phyloP scores from a whole-genome alignment of 345 rosid species.

The Salix suchowensis region DNA sequence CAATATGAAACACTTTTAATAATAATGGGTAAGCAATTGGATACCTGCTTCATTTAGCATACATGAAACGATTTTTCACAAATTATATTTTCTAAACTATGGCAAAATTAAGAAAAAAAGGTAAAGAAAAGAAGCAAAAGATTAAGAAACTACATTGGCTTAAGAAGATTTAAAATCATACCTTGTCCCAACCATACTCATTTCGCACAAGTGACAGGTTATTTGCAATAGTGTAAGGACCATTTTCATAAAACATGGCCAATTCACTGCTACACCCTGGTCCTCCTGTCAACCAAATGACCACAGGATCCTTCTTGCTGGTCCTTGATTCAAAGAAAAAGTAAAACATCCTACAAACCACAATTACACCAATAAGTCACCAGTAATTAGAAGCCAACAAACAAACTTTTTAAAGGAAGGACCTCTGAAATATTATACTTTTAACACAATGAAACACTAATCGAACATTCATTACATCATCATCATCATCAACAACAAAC shows the following conservation, averaged over 20 bases:
- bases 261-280: conserved; percentile 98
- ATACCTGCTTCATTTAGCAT: neutral
- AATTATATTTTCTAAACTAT: neutral
- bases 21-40: neutral
- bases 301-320: conserved; percentile 73
- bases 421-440: neutral
- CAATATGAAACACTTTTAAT: neutral
- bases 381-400: neutral
- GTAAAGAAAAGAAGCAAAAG: neutral
- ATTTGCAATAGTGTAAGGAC: conserved; percentile 70
- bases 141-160: neutral
- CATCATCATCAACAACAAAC: neutral
- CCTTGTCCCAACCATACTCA: conserved; percentile 88
- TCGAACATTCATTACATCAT: neutral
- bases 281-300: conserved; percentile 98
- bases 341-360: conserved; percentile 72
- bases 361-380: conserved; percentile 4
- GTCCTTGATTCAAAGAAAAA: conserved; percentile 96
- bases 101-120: neutral
- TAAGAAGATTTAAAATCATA: conserved; percentile 1
- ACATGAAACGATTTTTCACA: neutral
- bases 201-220: conserved; percentile 95
- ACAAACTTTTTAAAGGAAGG: neutral
- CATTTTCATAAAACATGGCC: conserved; percentile 98
- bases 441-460: neutral